These are phyloP conservation scores for Aspergillus neotritici DNA, from an alignment of 2,329 filamentous ascomycete genomes.

Conservation along the genomic window DNA sequence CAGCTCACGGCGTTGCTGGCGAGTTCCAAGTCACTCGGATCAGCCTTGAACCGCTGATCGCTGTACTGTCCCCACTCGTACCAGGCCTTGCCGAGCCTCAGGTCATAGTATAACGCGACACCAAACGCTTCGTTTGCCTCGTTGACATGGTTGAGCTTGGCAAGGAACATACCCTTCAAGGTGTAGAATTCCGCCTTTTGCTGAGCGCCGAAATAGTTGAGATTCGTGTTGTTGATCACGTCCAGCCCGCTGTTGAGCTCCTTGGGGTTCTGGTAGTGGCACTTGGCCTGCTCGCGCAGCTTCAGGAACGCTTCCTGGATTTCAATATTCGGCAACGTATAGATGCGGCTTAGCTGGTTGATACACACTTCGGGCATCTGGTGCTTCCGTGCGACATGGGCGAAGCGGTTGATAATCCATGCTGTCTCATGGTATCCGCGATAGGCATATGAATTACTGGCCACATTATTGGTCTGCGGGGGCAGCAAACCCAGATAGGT, in stretches of 20 bases:
- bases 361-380: slow-evolving; percentile 96
- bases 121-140: slow-evolving; percentile 94
- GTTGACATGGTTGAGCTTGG: slow-evolving; percentile 82
- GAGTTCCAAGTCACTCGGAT: slow-evolving; percentile 72
- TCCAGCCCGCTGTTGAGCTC: slow-evolving; percentile 90
- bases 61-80: slow-evolving; percentile 99
- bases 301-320: slow-evolving; percentile 99
- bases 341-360: slow-evolving; percentile 92
- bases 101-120: slow-evolving; percentile 90
- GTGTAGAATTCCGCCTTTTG: slow-evolving; percentile 99
- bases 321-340: slow-evolving; percentile 97
- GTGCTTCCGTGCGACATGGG: slow-evolving; percentile 95
- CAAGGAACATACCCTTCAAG: slow-evolving; percentile 97
- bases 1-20: slow-evolving; percentile 91
- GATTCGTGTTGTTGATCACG: slow-evolving; percentile 98
- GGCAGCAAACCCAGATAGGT: slow-evolving; percentile 85
- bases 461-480: slow-evolving; percentile 70
- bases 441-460: slow-evolving; percentile 91
- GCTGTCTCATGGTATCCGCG: slow-evolving; percentile 97
- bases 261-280: slow-evolving; percentile 91
- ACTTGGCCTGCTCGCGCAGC: slow-evolving; percentile 95
- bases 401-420: slow-evolving; percentile 99
- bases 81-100: slow-evolving; percentile 94
- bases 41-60: slow-evolving; percentile 90
- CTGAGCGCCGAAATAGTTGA: slow-evolving; percentile 93